Base-by-base conservation (phyloP, 2,329 filamentous ascomycete species). In the Paraphoma chrysanthemicola region DNA sequence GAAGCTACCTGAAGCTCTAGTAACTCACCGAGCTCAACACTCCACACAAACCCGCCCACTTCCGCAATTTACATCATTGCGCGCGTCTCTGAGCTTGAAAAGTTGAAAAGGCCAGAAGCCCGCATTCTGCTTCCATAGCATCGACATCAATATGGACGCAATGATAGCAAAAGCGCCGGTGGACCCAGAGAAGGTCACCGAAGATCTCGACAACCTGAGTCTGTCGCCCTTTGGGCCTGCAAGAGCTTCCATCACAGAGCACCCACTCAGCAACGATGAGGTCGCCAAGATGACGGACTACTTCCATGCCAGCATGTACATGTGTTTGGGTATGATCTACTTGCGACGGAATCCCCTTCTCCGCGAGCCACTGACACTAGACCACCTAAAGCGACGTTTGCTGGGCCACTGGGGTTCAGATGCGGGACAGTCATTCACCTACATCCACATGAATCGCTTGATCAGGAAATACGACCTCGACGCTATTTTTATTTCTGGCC, bases 401-500 rank as follows among this genome's bases (percentile, higher is more conserved):
- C 81, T 93, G 2, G 90, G 90, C 39, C 90, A 93, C 72, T 93
- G 91, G 82, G 90, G 90, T 51, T 91, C 89, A 2, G 90, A 90
- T 48, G 88, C 90, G n/a, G 90, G 90, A 12, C 90, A 93, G 76
- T 88, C 89, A 56, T 93, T 93, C 77, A 90, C 89, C 33, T 93
- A 88, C 75, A 90, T 92, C 80, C 90, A 93, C 78, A 90, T 92
- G 82, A 93, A 93, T 77, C 88, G 90, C 33, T 79, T 93, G 56
- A 92, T 93, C 81, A 92, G 90, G 76, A 93, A 92, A 77, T 90
- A 92, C 69, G 85, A 91, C 62, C 79, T 93, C 48, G 83, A 93
- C 68, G 83, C 86, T 30, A 82, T 91, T 64, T 93, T 91, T 73
- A 81, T 93, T 55, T 91, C 89, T 1, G 90, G 90, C 6, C 90